Evolutionary conservation across 2,329 filamentous ascomycete genomes (phyloP), one percentile per base, ranked within the genome.

Genomic region (Stemphylium beticola): DNA sequence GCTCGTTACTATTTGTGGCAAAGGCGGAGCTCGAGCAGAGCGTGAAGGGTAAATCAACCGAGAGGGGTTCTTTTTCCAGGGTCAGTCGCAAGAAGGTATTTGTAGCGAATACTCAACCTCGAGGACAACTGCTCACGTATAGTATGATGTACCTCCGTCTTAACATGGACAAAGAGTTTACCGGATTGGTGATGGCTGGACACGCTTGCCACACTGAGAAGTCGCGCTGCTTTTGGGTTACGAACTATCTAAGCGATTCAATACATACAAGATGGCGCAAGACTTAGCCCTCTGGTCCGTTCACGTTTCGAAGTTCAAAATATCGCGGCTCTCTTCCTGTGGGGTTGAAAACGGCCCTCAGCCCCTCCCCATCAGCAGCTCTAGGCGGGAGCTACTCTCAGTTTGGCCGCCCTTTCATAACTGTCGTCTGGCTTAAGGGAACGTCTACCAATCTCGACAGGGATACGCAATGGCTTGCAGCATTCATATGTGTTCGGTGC

Each of bases 141-240:
- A 64, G 48, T 66, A 59, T 62, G 68, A 66, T 61, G 63, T 61
- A 67, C 59, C 55, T 65, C 62, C 60, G 68, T 61, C 72, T 74
- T 68, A 74, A 71, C 66, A 71, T 72, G 73, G 73, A 76, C 73
- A 76, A 76, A 74, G 73, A 71, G 64, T 60, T 63, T 58, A 62
- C 72, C 71, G 73, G 69, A 74, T 74, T 60, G 66, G 72, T 74
- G 59, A 62, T 66, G 62, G 65, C 58, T 64, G 68, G 61, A 59
- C 57, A 60, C 65, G 59, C 63, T 69, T 71, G 63, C 71, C 68
- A 68, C 68, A 55, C 62, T 67, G 56, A 50, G 65, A 61, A 66
- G 45, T 55, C 53, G 50, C 60, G 68, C 72, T 74, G 72, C 62
- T 75, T 76, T 73, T 70, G 68, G 62, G 47, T 44, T 60, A 51